These are phyloP conservation scores for Herpetomonas tarakana DNA, from an alignment of 208 protist species.

Conservation along the genomic window DNA sequence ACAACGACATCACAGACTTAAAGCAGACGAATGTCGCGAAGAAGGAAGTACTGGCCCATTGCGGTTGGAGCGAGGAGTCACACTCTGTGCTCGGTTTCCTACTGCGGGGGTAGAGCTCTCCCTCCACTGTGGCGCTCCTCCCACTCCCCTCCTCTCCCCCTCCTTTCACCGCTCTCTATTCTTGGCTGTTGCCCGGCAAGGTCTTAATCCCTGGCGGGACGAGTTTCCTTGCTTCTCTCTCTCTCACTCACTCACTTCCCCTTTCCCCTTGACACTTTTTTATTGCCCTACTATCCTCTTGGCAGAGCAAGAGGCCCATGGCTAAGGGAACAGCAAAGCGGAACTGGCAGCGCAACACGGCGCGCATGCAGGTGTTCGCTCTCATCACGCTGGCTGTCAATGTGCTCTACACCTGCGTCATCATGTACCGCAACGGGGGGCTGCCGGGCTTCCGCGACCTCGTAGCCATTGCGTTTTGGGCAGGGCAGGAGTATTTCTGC, in stretches of 20 bases:
- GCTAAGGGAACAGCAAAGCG: slow-evolving; percentile 87
- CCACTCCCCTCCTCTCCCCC: too few relatives aligned
- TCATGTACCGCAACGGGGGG: slow-evolving; percentile 64
- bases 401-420: slow-evolving; percentile 39
- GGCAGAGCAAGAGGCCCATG: too few relatives aligned
- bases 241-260: neutral
- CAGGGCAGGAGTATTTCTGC: slow-evolving; percentile 67
- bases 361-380: slow-evolving; percentile 69
- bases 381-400: slow-evolving; percentile 67
- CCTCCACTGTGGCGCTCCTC: too few relatives aligned
- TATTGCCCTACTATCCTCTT: neutral
- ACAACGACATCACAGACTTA: too few relatives aligned
- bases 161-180: too few relatives aligned
- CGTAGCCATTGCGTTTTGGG: slow-evolving; percentile 69
- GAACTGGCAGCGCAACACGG: slow-evolving; percentile 62
- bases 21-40: too few relatives aligned
- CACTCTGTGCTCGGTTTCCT: too few relatives aligned
- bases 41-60: too few relatives aligned
- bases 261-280: neutral
- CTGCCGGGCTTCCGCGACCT: slow-evolving; percentile 51
- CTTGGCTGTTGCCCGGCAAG: slow-evolving; percentile 10
- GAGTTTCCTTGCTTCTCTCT: slow-evolving; percentile 1
- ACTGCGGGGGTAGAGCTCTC: too few relatives aligned
- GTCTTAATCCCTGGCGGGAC: too few relatives aligned
- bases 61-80: too few relatives aligned